Evolutionary conservation across 441 rosid genomes (phyloP), one percentile per base, ranked within the genome.

Genomic region (Macaranga tanarius): DNA sequence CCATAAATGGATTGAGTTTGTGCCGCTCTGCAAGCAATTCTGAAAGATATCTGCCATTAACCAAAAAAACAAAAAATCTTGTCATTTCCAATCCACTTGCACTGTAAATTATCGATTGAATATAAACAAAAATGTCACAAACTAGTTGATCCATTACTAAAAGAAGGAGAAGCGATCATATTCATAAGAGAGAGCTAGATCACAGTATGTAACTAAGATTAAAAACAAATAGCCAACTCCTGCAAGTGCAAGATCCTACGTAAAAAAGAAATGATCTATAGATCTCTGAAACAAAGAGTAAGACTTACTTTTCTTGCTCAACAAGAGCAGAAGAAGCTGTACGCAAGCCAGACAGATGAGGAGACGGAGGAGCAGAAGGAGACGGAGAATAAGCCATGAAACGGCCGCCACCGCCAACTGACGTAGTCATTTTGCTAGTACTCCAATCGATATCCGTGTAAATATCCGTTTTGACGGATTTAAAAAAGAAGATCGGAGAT

Each of bases 361-460:
- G 93, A 47, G 96, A 86, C 80, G 81, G 86, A 79, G 90, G 88
- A 8, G 88, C 87, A 13, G 93, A 87, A 16, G 88, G 95, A 26
- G 95, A 90, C 7, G 89, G 93, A 55, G 96, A 90, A 84, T 77
- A 90, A 23, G 89, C 85, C 93, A 90, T 86, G 79, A 56, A 90
- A 38, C 81, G 73, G 16, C 65, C 71, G 19, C 45, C 75, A 61
- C 69, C 77, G 45, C 62, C 68, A 19, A 47, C 38, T 17, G 83
- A 40, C 23, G 87, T 73, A 44, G 78, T 70, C 90, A 83, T 88
- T 44, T 34, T 71, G 66, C 34, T 20, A 47, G 74, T 77, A 26
- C 75, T 73, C 81, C 81, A 77, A 70, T 75, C 82, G 47, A 75
- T 75, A 40, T 79, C 82, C 2, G 62, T 65, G n/a, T 79, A 75